Evolutionary conservation across 352 stramenopile genomes (phyloP).

Genomic region (Pythium pyrilobum): DNA sequence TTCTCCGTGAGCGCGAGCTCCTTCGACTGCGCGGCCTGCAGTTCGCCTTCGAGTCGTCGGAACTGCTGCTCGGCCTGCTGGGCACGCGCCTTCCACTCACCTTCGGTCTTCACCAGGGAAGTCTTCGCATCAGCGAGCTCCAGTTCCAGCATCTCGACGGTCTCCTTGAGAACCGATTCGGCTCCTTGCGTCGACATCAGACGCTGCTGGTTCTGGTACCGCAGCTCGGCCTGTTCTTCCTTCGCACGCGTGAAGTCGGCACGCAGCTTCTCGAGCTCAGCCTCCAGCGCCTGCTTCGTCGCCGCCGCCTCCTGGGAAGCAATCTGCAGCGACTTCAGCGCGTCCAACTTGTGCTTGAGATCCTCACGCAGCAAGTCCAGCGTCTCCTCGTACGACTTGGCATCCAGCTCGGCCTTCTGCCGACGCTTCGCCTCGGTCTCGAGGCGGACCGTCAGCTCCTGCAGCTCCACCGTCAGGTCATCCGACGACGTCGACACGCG

Average conservation of each 20-base stretch:
- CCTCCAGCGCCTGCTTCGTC: conserved; percentile 23
- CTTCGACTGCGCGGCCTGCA: conserved; percentile 15
- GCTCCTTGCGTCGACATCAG: conserved; percentile 36
- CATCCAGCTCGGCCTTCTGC: conserved; percentile 48
- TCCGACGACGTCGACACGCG: background rate
- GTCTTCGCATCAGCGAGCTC: conserved; percentile 22
- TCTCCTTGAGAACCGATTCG: conserved; percentile 33
- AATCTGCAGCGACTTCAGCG: conserved; percentile 29
- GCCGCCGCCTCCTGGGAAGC: conserved; percentile 26
- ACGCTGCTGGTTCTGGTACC: conserved; percentile 52
- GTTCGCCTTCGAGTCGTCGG: conserved; percentile 3
- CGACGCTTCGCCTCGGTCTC: conserved; percentile 32
- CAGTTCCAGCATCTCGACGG: conserved; percentile 29
- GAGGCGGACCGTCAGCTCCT: conserved; percentile 33
- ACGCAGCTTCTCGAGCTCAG: conserved; percentile 24
- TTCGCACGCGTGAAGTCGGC: conserved; percentile 28
- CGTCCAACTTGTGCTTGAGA: conserved; percentile 42
- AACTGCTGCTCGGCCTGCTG: conserved; percentile 18
- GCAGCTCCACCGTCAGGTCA: background rate
- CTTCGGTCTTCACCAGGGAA: conserved; percentile 6
- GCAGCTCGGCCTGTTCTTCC: conserved; percentile 57
- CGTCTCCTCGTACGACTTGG: conserved; percentile 63
- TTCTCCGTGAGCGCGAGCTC: conserved; percentile 23
- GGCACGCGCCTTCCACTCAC: conserved; percentile 11
- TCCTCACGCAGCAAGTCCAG: conserved; percentile 46